Base-by-base conservation (phyloP, 805 yeast genomes). In the Cyberlindnera petersonii region DNA sequence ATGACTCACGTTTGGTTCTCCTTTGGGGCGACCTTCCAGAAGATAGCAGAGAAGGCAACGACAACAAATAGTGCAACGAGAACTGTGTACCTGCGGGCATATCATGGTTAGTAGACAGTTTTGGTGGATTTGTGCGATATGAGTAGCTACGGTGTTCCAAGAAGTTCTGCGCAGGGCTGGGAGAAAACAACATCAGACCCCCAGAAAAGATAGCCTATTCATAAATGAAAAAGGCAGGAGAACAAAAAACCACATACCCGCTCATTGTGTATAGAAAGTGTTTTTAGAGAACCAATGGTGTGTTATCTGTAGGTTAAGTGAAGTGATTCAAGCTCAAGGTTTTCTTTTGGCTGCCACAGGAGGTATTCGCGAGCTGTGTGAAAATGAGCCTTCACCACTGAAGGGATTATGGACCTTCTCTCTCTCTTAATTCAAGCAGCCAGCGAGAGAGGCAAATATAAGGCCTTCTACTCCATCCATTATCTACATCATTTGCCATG, bases 11-110 rank as follows among this genome's bases (percentile, higher is more conserved):
- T 78, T 63, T 72, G 75, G 60, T 87, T 84, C 52, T 81, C 75
- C 63, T 82, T 82, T 32, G 97, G 96, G 8, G 96, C 94, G 61
- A 78, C 70, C 37, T 72, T 66, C 97, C 97, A 89, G 43, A 88
- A 80, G 31, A 72, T 68, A n/a, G 75, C 70, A 11, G 87, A 77
- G 30, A 75, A 63, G 18, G 70, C 72, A 20, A 71, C 20, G 14
- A 45, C 36, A 26, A 36, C 39, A 17, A 39, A 18, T 11, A 47
- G 28, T 6, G 40, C 37, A 24, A 41, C 32, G 19, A 43, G 16
- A 8, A 45, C 44, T 16, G 46, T 39, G 37, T 28, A 31, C n/a
- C 49, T 45, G 21, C n/a, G n/a, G n/a, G n/a, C n/a, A n/a, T n/a
- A n/a, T n/a, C n/a, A n/a, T n/a, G n/a, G n/a, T n/a, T n/a, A n/a